Percentiles rank a stretch among this genome's conserved stretches.
phyloP scores from a whole-genome alignment of 2,329 filamentous ascomycete genomes.

The Fusarium sp. region DNA sequence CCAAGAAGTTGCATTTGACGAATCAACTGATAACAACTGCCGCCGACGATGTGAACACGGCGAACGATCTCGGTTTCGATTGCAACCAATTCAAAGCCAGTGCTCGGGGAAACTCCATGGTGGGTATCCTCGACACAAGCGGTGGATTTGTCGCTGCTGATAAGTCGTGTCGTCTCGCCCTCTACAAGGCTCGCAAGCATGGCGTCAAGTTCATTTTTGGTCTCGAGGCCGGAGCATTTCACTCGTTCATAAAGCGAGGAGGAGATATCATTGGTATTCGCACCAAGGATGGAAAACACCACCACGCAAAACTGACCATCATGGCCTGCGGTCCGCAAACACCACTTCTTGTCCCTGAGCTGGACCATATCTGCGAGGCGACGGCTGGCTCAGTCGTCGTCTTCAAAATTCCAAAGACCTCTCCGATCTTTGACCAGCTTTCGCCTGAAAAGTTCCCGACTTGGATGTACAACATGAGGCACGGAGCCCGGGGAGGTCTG shows the following conservation, averaged over 20 bases:
- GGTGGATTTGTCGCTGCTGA: slow-evolving; percentile 59
- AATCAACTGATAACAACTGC: slow-evolving; percentile 50
- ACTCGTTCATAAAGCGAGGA: slow-evolving; percentile 35
- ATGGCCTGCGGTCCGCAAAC: slow-evolving; percentile 59
- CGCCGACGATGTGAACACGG: slow-evolving; percentile 34
- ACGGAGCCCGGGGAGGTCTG: slow-evolving; percentile 29
- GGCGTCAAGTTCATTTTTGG: slow-evolving; percentile 57
- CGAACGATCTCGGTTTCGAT: slow-evolving; percentile 44
- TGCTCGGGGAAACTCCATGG: slow-evolving; percentile 24
- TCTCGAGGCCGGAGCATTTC: slow-evolving; percentile 44
- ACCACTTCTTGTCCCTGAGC: slow-evolving; percentile 52
- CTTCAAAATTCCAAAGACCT: slow-evolving; percentile 53
- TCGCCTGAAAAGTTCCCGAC: slow-evolving; percentile 57
- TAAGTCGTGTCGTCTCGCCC: slow-evolving; percentile 57
- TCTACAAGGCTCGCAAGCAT: slow-evolving; percentile 53
- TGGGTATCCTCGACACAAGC: slow-evolving; percentile 57
- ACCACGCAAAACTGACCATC: slow-evolving; percentile 49
- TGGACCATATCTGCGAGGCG: slow-evolving; percentile 57
- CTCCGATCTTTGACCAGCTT: slow-evolving; percentile 53
- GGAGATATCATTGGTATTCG: slow-evolving; percentile 50
- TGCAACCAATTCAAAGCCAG: slow-evolving; percentile 52
- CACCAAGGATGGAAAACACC: slow-evolving; percentile 50
- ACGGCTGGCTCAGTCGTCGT: slow-evolving; percentile 59
- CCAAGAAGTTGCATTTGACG: slow-evolving; percentile 48
- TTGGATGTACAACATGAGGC: slow-evolving; percentile 47